Evolutionary conservation across 2,329 filamentous ascomycete genomes (phyloP).

Genomic region (Trichocomaceae sp.): DNA sequence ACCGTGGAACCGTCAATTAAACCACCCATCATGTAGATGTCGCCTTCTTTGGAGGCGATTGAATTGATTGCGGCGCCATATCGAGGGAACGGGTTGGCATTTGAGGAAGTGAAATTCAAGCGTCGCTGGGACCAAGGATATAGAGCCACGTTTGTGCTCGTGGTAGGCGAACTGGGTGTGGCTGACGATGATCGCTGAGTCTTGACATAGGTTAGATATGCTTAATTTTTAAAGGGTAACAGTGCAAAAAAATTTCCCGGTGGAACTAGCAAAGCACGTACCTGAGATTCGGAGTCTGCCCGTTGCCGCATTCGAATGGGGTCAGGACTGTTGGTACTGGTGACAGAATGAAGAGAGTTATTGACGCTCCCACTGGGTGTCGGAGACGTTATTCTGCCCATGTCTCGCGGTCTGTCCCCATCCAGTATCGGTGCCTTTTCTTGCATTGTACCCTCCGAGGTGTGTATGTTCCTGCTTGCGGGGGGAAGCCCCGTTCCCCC

Average conservation of each 20-base stretch:
- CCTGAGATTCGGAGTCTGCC: constrained; percentile 50
- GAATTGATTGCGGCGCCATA: constrained; percentile 97
- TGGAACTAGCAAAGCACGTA: constrained; percentile 26
- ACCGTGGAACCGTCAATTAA: constrained; percentile 91
- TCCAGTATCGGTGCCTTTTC: constrained; percentile 42
- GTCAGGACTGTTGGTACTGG: constrained; percentile 58
- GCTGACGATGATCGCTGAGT: constrained; percentile 45
- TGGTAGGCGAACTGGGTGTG: constrained; percentile 42
- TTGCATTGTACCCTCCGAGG: constrained; percentile 46
- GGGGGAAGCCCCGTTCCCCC: constrained; percentile 40
- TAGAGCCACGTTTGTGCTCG: constrained; percentile 65
- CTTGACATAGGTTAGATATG: constrained; percentile 13
- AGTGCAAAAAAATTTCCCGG: background rate
- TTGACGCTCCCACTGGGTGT: constrained; percentile 69
- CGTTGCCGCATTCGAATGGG: constrained; percentile 53
- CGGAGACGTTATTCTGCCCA: constrained; percentile 47
- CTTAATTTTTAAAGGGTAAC: background rate
- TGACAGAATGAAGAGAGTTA: constrained; percentile 61
- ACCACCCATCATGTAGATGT: constrained; percentile 96
- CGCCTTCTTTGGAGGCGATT: constrained; percentile 87
- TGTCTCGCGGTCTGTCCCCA: constrained; percentile 36
- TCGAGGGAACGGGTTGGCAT: constrained; percentile 83
- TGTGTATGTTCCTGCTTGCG: constrained; percentile 51
- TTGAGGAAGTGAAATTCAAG: constrained; percentile 74
- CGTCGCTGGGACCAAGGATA: constrained; percentile 95